These are phyloP conservation scores for Arabidopsis lyrata DNA, from an alignment of 441 rosid genomes.

Conservation along the genomic window DNA sequence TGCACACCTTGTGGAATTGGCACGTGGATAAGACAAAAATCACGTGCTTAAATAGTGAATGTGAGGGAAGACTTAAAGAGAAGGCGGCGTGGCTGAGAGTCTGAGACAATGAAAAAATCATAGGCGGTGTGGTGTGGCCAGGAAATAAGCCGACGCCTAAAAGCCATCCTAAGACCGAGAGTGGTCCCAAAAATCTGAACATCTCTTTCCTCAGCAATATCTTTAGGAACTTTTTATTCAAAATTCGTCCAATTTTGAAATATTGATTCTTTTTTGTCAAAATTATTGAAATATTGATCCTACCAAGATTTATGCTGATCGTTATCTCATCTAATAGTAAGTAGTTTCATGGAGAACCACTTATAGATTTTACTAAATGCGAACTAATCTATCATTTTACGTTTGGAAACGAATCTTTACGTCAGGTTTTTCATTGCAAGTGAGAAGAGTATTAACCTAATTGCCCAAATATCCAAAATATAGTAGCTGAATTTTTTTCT, in stretches of 20 bases:
- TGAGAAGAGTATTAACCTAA: not conserved
- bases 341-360: not conserved
- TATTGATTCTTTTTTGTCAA: not conserved
- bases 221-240: not conserved
- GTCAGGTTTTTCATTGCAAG: not conserved
- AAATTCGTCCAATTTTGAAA: slow-evolving; percentile 10
- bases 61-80: slow-evolving; percentile 25
- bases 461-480: not conserved
- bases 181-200: slow-evolving; percentile 42
- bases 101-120: slow-evolving; percentile 21
- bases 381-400: not conserved
- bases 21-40: slow-evolving; percentile 49
- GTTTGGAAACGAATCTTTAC: not conserved
- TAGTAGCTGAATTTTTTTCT: not conserved
- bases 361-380: not conserved
- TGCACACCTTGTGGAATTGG: slow-evolving; percentile 14
- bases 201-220: slow-evolving; percentile 29
- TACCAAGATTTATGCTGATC: slow-evolving; percentile 2
- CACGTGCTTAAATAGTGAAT: slow-evolving; percentile 52
- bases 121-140: slow-evolving; percentile 39
- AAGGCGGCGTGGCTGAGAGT: slow-evolving; percentile 41
- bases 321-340: not conserved
- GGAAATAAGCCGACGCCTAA: slow-evolving; percentile 38
- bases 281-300: not conserved
- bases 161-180: slow-evolving; percentile 32